Base-by-base conservation (phyloP, 176 grass and related monocot genomes). In the Musa acuminata region DNA sequence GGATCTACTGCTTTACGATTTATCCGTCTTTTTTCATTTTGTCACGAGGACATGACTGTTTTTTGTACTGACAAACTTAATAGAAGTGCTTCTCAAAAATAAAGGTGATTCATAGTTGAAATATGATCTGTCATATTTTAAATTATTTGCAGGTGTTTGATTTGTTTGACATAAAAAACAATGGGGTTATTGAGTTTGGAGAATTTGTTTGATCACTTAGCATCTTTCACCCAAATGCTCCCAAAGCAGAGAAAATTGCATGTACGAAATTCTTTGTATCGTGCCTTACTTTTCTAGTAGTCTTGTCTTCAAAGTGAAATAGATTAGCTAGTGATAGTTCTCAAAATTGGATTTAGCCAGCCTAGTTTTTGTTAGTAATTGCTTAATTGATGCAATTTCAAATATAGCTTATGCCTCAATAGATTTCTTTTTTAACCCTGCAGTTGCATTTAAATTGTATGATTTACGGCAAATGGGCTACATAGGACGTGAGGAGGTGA, bases 401-500 rank as follows among this genome's bases (percentile, higher is more conserved):
- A 26, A 58, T 58, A 0, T 49, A 43, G 8, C 67, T 69, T 25
- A 29, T 80, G 13, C 57, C 49, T 64, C 8, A 35, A 26, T 78
- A 72, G 43, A 13, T 13, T 63, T 16, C 26, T 52, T 80, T 25
- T 5, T 74, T 26, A 1, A 69, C 8, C 73, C 52, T 49, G 83
- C 83, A 96, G 89, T 92, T 71, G 89, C 89, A 22, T 96, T 96
- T 85, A 86, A 73, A 53, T 58, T 96, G 26, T 96, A 96, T 71
- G 93, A 96, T 64, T 77, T 96, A 11, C 86, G 93, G 22, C 80
- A 52, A 17, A 92, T 89, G 25, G 89, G 93, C 2, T 92, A 68
- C 83, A 96, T 96, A 49, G 93, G 90, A 74, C 89, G 80, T 76
- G 83, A 89, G 78, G 87, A 96, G 93, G 93, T 90, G 81, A 73